Evolutionary conservation across 495 filamentous ascomycete species (phyloP), one percentile per base, ranked within the genome.

Genomic region (Filosporella fistucella): DNA sequence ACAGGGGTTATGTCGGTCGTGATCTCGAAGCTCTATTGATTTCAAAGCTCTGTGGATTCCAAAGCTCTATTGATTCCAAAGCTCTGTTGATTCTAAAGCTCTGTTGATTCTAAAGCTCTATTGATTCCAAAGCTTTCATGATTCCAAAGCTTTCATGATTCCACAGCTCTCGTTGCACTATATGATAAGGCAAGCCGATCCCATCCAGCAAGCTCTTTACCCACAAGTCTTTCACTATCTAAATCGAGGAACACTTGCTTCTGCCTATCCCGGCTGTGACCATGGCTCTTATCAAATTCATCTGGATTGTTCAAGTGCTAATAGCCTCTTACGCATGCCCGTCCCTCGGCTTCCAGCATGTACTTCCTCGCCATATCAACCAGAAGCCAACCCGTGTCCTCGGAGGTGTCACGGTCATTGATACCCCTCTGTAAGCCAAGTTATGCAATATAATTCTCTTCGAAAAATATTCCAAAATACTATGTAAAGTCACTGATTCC

Each of bases 361-460:
- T 42, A 42, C n/a, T 52, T 22, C 43, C 50, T 47, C 42, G 37
- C 42, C 28, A 20, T 52, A 41, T 52, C 50, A 52, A 52, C 42
- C 42, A 52, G 35, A 46, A 52, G 37, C 50, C 50, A 29, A 47
- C 50, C 17, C 43, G 42, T 34, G 43, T 52, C 42, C 25, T 52
- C 37, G 50, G 56, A n/a, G 57, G 57, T 11, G 49, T 71, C 30
- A 57, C 61, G 18, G 57, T 74, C 38, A 63, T 68, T 18, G 65
- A 71, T 57, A 72, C 66, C 12, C 65, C 65, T 13, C 50, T 52
- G 50, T 52, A 51, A 51, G 49, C 37, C 35, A 51, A 51, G 29
- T 24, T 54, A 48, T 45, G 49, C 28, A 40, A 33, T 28, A 35
- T 30, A 20, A 17, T 20, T 30, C 13, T 29, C 22, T n/a, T 5